Base-by-base conservation (phyloP, 208 protist species). In the Acanthamoeba rhysodes region DNA sequence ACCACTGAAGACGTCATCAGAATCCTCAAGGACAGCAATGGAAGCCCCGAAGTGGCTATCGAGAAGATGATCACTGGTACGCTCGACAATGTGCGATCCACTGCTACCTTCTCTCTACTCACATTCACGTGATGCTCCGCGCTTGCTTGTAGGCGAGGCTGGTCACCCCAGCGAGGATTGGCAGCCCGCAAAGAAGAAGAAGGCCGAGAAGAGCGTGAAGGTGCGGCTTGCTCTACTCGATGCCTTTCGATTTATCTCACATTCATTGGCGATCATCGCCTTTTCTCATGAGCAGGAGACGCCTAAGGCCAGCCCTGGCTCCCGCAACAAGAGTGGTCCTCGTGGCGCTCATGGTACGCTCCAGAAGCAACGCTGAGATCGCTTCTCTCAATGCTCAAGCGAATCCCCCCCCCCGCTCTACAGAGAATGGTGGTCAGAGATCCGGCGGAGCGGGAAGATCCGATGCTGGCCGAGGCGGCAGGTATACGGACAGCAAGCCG, bases 1-100 rank as follows among this genome's bases (percentile, higher is more conserved):
- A 37, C 84, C 50, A 48, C 50, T 10, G 84, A 90, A 24, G 84
- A 90, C 66, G 59, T 90, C n/a, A 37, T 37, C n/a, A 90, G 59
- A 90, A 48, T 90, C 18, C 50, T 90, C 50, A 59, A 66, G 48
- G 84, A 90, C 9, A 37, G 50, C 50, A 16, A 34, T 18, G 84
- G 84, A 12, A 37, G 24, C 48, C 48, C 66, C 12, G 41, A 57
- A 16, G 29, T 90, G n/a, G 20, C 84, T 16, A 66, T 90, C 27
- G 84, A 90, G 8, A 90, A 90, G 34, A 90, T 90, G 29, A 22
- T 90, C 41, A 53, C 48, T 45, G 84, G 84, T 90, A 66, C 70
- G 70, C 24, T 78, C 20, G 22, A 22, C 66, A 68, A 27, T 10
- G 20, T 12, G 16, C 20, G 55, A 62, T 41, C 37, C 4, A 41